Evolutionary conservation across 2,329 filamentous ascomycete species (phyloP).

Genomic region (Lachnellula suecica): DNA sequence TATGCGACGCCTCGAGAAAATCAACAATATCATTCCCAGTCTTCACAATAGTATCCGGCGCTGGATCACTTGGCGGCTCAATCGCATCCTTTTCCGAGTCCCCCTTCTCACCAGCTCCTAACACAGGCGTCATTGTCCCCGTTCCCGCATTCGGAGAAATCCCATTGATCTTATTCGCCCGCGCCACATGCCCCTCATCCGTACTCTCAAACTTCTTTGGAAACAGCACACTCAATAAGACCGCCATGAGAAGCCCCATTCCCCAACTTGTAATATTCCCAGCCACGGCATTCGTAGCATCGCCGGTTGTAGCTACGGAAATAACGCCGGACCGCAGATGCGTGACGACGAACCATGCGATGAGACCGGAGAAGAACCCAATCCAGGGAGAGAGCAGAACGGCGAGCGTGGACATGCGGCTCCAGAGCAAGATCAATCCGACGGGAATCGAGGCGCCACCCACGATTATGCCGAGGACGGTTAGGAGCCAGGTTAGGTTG

Average conservation of each 20-base stretch:
- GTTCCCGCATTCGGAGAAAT: slow-evolving; percentile 10
- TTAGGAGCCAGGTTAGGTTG: slow-evolving; percentile 40
- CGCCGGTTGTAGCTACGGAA: slow-evolving; percentile 36
- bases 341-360: slow-evolving; percentile 39
- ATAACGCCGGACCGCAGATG: slow-evolving; percentile 34
- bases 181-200: slow-evolving; percentile 23
- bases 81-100: slow-evolving; percentile 14
- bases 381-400: slow-evolving; percentile 36
- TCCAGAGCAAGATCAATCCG: slow-evolving; percentile 39
- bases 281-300: slow-evolving; percentile 38
- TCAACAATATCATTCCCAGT: slow-evolving; percentile 42
- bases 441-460: slow-evolving; percentile 39
- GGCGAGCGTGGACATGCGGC: slow-evolving; percentile 37
- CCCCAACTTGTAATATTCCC: slow-evolving; percentile 39
- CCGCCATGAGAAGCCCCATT: slow-evolving; percentile 34
- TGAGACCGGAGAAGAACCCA: slow-evolving; percentile 33
- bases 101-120: not conserved
- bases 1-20: slow-evolving; percentile 39
- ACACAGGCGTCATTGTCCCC: slow-evolving; percentile 1
- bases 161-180: slow-evolving; percentile 33
- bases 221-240: slow-evolving; percentile 34
- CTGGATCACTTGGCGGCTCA: slow-evolving; percentile 19
- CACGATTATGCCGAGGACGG: slow-evolving; percentile 39
- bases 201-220: slow-evolving; percentile 30
- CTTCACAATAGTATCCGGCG: slow-evolving; percentile 26